Evolutionary conservation across 2,329 filamentous ascomycete species (phyloP), one percentile per base, ranked within the genome.

Genomic region (Diaporthe helianthi): DNA sequence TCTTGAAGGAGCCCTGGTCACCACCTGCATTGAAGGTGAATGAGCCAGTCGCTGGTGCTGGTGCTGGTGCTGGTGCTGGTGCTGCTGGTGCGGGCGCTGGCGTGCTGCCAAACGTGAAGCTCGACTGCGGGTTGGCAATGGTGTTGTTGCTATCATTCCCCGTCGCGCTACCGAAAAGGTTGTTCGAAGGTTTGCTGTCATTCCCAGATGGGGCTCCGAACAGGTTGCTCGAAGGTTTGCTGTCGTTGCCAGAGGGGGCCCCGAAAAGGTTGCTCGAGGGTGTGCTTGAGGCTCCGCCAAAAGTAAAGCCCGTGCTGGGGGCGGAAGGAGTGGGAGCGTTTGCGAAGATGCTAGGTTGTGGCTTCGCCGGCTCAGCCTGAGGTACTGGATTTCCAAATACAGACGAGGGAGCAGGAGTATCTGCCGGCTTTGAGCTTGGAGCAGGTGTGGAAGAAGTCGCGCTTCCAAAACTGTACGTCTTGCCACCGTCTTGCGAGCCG

Each of bases 1-100:
- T 83, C 69, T 78, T 81, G 67, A 82, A 76, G 3, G 82, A 73
- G 12, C 71, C 71, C 38, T 73, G 72, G 52, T 73, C 74, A 9
- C 76, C 78, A 8, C 76, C 78, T 6, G 76, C 80, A 15, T 74
- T 78, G 70, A 83, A 84, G 4, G 78, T 82, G 69, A 83, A 83
- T 1, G 79, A 80, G 3, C 76, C 67, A n/a, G 72, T 70, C 0
- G 73, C 75, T 33, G 63, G 47, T 5, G 58, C 55, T 13, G 69
- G 65, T 3, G 69, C 65, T 15, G 69, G n/a, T 10, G 44, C 65
- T 33, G 69, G n/a, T 12, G n/a, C n/a, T n/a, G n/a, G 72, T 75
- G 24, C 52, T 51, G 29, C 65, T n/a, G n/a, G 65, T 3, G 69
- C 65, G 15, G 69, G n/a, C n/a, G 44, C 65, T 33, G 69, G n/a